A percentile compares a stretch with the other conserved stretches of the same genome.
These are phyloP conservation scores for Trametes villosa DNA, from an alignment of 768 basidiomycete species.

Conservation along the genomic window DNA sequence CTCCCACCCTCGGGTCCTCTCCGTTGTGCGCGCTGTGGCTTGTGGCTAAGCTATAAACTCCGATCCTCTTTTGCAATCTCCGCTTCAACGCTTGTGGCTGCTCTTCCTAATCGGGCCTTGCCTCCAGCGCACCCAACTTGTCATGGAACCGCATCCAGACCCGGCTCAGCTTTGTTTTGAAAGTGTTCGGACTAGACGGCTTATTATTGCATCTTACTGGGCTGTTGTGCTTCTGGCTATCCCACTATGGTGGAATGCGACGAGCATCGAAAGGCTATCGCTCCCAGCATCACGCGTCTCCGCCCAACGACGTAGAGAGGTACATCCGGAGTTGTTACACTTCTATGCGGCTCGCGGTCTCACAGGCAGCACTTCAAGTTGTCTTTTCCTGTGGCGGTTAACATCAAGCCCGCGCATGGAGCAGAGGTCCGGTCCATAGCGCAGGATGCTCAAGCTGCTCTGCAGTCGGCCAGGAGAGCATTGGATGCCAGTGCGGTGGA, in stretches of 20 bases:
- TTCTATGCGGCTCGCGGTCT: background rate
- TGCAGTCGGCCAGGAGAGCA: background rate
- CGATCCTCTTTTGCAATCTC: background rate
- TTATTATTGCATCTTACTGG: slow-evolving; percentile 80
- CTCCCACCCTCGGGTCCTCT: background rate
- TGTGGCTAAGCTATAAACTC: background rate
- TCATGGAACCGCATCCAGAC: slow-evolving; percentile 38
- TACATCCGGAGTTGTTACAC: too few species aligned
- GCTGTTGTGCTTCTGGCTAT: slow-evolving; percentile 71
- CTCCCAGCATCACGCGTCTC: slow-evolving; percentile 67
- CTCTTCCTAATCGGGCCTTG: slow-evolving; percentile 4
- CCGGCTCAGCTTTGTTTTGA: slow-evolving; percentile 60
- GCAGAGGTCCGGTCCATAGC: background rate
- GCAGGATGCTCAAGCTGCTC: background rate
- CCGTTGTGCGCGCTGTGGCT: too few species aligned
- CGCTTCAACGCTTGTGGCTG: slow-evolving; percentile 5
- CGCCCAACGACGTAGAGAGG: slow-evolving; percentile 46
- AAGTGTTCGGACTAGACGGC: slow-evolving; percentile 50
- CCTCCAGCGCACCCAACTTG: background rate
- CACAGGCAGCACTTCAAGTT: slow-evolving; percentile 31
- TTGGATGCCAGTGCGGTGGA: slow-evolving; percentile 12
- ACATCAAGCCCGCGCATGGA: slow-evolving; percentile 19
- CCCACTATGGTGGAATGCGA: slow-evolving; percentile 94
- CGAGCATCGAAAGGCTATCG: slow-evolving; percentile 82
- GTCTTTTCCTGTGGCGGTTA: slow-evolving; percentile 29